Conservation (phyloP, 371 early-diverging fungal species). For the Modicella reniformis region DNA sequence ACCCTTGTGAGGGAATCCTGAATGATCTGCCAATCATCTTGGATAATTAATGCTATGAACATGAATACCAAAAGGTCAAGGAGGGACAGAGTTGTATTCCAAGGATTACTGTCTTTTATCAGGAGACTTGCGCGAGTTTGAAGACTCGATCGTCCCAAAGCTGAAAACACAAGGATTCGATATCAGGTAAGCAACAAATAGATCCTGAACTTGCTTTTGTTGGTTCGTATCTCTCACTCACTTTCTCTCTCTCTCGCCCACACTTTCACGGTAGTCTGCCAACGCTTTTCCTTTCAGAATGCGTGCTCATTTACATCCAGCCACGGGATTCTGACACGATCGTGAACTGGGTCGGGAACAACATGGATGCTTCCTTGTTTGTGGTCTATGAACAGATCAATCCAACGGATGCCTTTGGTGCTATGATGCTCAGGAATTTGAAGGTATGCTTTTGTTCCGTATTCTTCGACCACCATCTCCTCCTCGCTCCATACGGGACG, state of each 20-base stretch:
- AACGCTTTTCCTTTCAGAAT: constrained; percentile 91
- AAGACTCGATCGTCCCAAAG: constrained; percentile 62
- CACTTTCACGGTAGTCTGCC: constrained; percentile 69
- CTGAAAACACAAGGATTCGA: constrained; percentile 78
- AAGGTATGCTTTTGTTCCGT: constrained; percentile 49
- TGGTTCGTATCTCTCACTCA: too few species aligned
- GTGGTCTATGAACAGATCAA: constrained; percentile 90
- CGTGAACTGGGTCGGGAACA: constrained; percentile 73
- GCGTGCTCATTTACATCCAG: constrained; percentile 88
- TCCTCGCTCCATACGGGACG: too few species aligned
- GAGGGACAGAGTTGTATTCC: constrained; percentile 80
- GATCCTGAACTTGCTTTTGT: background rate
- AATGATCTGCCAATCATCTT: too few species aligned
- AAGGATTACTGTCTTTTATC: constrained; percentile 77
- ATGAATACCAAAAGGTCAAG: constrained; percentile 67
- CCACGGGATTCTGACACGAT: constrained; percentile 73
- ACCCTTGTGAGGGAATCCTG: too few species aligned
- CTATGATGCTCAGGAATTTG: constrained; percentile 89
- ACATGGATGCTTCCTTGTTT: constrained; percentile 65
- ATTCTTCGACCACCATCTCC: too few species aligned
- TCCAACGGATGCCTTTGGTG: constrained; percentile 91
- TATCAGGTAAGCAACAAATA: constrained; percentile 60
- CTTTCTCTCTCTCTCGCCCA: background rate
- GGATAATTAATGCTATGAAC: background rate
- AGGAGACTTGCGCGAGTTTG: constrained; percentile 83